These are phyloP conservation scores for Venturia nashicola DNA, from an alignment of 2,329 filamentous ascomycete species.

Conservation along the genomic window DNA sequence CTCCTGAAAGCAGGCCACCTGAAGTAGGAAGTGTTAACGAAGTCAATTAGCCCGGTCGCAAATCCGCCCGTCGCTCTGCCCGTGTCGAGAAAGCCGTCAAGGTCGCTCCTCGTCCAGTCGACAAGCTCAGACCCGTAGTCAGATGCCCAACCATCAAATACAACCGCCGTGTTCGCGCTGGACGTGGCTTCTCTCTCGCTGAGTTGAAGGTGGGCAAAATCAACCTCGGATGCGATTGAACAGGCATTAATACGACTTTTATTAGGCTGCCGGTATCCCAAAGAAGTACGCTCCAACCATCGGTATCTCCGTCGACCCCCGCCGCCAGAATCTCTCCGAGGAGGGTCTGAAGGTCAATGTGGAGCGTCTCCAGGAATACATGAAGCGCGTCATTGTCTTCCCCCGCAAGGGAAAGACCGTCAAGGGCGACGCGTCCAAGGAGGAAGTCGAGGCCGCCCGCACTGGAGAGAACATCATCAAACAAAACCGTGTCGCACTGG, in stretches of 20 bases:
- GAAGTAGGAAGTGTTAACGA: slow-evolving; percentile 19
- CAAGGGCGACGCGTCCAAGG: slow-evolving; percentile 78
- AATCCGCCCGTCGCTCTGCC: slow-evolving; percentile 81
- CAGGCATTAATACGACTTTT: slow-evolving; percentile 13
- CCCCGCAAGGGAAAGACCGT: slow-evolving; percentile 93
- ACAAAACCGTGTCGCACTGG: slow-evolving; percentile 49
- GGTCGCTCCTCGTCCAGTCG: slow-evolving; percentile 90
- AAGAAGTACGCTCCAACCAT: slow-evolving; percentile 90
- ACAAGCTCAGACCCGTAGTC: slow-evolving; percentile 91
- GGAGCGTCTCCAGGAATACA: slow-evolving; percentile 95
- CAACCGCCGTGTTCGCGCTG: slow-evolving; percentile 94
- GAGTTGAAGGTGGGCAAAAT: slow-evolving; percentile 82
- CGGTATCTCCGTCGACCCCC: slow-evolving; percentile 92
- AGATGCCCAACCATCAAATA: slow-evolving; percentile 98
- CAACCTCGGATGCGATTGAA: neutral
- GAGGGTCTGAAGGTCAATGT: slow-evolving; percentile 93
- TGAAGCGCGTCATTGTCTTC: slow-evolving; percentile 91
- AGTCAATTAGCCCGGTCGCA: slow-evolving; percentile 72
- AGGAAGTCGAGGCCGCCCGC: slow-evolving; percentile 63
- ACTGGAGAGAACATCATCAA: slow-evolving; percentile 38
- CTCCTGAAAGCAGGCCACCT: slow-evolving; percentile 40
- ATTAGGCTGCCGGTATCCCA: slow-evolving; percentile 84
- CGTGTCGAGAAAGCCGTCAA: slow-evolving; percentile 91
- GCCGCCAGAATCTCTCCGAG: slow-evolving; percentile 93
- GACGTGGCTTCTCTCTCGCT: slow-evolving; percentile 92